Evolutionary conservation across 2,329 filamentous ascomycete genomes (phyloP), one percentile per base, ranked within the genome.

Genomic region (Colletotrichum agaves): DNA sequence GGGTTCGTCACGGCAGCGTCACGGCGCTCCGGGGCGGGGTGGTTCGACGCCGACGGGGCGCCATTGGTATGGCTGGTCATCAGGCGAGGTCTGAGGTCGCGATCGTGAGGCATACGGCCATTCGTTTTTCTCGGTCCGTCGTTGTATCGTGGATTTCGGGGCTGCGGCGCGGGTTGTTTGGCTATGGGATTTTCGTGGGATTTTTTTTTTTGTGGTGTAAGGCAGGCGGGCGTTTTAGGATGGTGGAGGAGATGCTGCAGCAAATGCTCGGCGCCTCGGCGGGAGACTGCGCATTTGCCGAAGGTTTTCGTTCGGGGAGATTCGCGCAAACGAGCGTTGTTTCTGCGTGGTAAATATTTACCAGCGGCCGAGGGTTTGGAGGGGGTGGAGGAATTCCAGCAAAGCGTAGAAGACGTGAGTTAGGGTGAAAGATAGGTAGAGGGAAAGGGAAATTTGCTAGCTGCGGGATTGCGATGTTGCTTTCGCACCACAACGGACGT

Each of bases 51-150:
- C 46, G 61, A 52, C 23, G 69, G 65, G 49, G 71, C 74, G 78
- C 72, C 76, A 74, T 77, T 75, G 70, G 76, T 73, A 71, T 73
- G 74, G 61, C 72, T 75, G 73, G 75, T 76, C 78, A 79, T 79
- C 67, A 59, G 55, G 69, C 53, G 59, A 53, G 59, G 65, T 68
- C 61, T 53, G 35, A 55, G 17, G 21, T 68, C 53, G 53, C 35
- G 55, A 37, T 65, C 53, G 61, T 64, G 41, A 68, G 55, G 55
- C 65, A 68, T 68, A 60, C 61, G 55, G 61, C 65, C 65, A 68
- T 68, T 27, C 61, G 65, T 60, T 35, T 59, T 59, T 52, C 35
- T 23, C n/a, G n/a, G 50, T 46, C 35, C 43, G 61, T 60, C 46
- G 46, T 39, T 31, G 31, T 19, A 31, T 35, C 47, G 39, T 46